A percentile compares a stretch with the other conserved stretches of the same genome.
Evolutionary conservation across 2,329 filamentous ascomycete species (phyloP).

Genomic region (Fusarium sp.): DNA sequence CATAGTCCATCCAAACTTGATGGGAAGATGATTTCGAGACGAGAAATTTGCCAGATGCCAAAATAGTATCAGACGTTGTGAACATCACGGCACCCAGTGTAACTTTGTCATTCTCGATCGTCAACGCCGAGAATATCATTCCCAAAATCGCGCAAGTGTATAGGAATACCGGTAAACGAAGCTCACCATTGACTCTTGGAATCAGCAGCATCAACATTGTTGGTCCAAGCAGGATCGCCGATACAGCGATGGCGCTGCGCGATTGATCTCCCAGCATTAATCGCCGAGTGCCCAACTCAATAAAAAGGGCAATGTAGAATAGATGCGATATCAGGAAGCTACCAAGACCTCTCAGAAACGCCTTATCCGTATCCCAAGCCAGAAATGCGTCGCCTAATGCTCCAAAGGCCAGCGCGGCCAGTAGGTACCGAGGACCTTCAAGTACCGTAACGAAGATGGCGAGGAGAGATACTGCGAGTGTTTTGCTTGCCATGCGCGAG

Average conservation of each 20-base stretch:
- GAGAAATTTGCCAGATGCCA: not conserved
- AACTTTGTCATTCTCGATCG: not conserved
- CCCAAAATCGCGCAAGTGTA: not conserved
- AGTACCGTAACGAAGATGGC: not conserved
- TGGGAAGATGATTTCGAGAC: not conserved
- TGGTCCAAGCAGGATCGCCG: rapidly evolving
- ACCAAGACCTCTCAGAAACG: not conserved
- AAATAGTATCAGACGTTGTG: not conserved
- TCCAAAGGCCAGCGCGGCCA: not conserved
- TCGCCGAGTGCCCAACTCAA: rapidly evolving
- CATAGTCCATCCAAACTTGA: not conserved
- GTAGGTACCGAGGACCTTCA: not conserved
- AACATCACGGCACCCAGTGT: not conserved
- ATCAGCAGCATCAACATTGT: not conserved
- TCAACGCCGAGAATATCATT: not conserved
- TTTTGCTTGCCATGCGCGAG: conserved; percentile 1
- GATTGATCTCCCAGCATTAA: not conserved
- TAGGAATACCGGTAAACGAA: not conserved
- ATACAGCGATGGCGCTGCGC: not conserved
- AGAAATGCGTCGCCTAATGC: not conserved
- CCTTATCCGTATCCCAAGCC: not conserved
- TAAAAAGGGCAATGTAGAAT: not conserved
- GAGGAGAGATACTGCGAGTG: not conserved
- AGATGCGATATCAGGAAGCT: not conserved
- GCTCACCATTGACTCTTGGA: rapidly evolving